These are phyloP conservation scores for Sordaria brevicollis DNA, from an alignment of 495 filamentous ascomycete species.

Conservation along the genomic window DNA sequence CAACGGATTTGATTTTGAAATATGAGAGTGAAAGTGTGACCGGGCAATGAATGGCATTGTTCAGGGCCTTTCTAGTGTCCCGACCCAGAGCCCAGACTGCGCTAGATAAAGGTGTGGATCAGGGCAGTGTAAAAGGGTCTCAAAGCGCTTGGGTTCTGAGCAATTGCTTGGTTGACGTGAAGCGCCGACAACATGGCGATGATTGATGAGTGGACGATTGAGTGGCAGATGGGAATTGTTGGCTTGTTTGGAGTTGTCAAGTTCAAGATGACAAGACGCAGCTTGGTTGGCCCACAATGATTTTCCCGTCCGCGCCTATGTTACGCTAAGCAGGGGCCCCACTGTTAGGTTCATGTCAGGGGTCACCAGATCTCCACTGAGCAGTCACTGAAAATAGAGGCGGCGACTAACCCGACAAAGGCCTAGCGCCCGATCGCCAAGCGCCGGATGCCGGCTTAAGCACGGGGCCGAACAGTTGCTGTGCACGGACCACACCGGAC, in stretches of 20 bases:
- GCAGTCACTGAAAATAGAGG: neutral
- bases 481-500: neutral
- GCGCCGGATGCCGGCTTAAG: neutral
- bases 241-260: neutral
- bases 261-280: neutral
- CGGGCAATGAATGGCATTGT: too few species aligned
- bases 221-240: neutral
- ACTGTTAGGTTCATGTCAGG: neutral
- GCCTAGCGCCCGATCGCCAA: neutral
- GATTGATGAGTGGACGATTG: neutral
- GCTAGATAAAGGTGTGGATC: neutral
- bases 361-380: neutral
- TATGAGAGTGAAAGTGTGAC: neutral
- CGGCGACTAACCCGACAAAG: neutral
- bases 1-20: neutral
- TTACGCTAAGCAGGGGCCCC: neutral
- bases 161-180: conserved; percentile 16
- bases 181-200: conserved; percentile 7
- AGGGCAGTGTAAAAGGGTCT: conserved; percentile 20
- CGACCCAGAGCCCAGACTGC: neutral
- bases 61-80: neutral
- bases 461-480: neutral
- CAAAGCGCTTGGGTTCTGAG: conserved; percentile 4
- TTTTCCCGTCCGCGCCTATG: neutral
- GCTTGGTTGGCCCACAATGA: neutral